phyloP scores from a whole-genome alignment of 805 yeast genomes.

The Kregervanrija fluxuum region DNA sequence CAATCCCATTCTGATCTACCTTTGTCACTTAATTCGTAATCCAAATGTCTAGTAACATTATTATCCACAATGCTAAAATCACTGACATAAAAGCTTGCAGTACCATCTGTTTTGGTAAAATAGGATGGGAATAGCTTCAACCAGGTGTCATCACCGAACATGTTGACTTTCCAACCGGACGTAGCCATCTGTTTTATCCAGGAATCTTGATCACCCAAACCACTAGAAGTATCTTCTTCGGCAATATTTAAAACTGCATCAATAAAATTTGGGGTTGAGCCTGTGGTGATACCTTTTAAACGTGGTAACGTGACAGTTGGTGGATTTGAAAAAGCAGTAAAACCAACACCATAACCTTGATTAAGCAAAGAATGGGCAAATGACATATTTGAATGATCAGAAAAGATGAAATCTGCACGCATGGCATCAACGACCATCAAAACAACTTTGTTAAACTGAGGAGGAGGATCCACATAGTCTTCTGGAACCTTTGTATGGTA shows the following conservation, averaged over 20 bases:
- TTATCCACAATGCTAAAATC: slow-evolving; percentile 92
- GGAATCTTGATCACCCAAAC: slow-evolving; percentile 69
- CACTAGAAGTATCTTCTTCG: slow-evolving; percentile 71
- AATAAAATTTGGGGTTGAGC: slow-evolving; percentile 87
- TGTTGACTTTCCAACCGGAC: slow-evolving; percentile 47
- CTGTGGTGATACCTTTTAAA: slow-evolving; percentile 87
- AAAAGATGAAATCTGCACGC: slow-evolving; percentile 79
- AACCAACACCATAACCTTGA: slow-evolving; percentile 71
- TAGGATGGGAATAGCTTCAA: slow-evolving; percentile 72
- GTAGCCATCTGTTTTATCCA: slow-evolving; percentile 68
- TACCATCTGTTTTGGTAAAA: slow-evolving; percentile 71
- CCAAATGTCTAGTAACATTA: slow-evolving; percentile 86
- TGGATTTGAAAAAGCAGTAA: slow-evolving; percentile 87
- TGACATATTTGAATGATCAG: slow-evolving; percentile 55
- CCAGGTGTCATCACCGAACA: slow-evolving; percentile 99
- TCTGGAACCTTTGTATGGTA: slow-evolving; percentile 26
- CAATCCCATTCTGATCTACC: slow-evolving; percentile 63
- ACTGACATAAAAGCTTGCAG: slow-evolving; percentile 88
- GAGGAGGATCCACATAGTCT: slow-evolving; percentile 23
- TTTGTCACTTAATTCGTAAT: slow-evolving; percentile 40
- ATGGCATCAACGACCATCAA: slow-evolving; percentile 90
- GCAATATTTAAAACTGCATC: slow-evolving; percentile 94
- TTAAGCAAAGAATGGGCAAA: slow-evolving; percentile 60
- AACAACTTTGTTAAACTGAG: slow-evolving; percentile 60
- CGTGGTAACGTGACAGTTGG: slow-evolving; percentile 97